phyloP scores from a whole-genome alignment of 2,329 filamentous ascomycete species.

The Chaetomiaceae sp. region DNA sequence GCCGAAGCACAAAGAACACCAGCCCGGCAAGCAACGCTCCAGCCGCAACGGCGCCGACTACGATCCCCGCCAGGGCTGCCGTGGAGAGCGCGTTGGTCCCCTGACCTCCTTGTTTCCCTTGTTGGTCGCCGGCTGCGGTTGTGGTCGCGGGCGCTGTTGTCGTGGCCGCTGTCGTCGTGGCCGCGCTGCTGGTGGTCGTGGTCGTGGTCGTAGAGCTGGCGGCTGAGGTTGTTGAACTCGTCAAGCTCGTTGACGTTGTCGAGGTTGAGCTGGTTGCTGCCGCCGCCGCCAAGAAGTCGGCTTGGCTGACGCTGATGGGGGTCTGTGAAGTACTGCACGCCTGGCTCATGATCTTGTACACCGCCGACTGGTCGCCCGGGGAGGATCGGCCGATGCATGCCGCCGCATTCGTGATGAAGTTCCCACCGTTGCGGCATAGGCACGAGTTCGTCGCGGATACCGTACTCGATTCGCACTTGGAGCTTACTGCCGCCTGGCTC shows the following conservation, averaged over 20 bases:
- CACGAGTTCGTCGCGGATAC: constrained; percentile 41
- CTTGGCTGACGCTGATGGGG: constrained; percentile 36
- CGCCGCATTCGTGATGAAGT: constrained; percentile 44
- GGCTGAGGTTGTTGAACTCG: constrained; percentile 6
- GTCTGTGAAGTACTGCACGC: constrained; percentile 41
- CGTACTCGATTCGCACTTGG: constrained; percentile 37
- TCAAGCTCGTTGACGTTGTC: constrained; percentile 10
- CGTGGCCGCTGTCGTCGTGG: constrained; percentile 12
- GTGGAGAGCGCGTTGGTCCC: constrained; percentile 18
- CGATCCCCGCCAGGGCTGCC: constrained; percentile 26
- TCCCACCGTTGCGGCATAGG: constrained; percentile 43
- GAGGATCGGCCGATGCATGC: constrained; percentile 37
- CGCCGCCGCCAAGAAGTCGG: constrained; percentile 36
- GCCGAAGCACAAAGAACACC: constrained; percentile 23
- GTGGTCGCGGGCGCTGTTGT: constrained; percentile 7
- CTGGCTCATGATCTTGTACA: constrained; percentile 38
- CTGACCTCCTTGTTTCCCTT: not conserved
- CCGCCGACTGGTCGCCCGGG: constrained; percentile 33
- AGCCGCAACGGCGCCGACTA: constrained; percentile 21
- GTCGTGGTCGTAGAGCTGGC: constrained; percentile 10
- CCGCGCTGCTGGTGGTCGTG: constrained; percentile 11
- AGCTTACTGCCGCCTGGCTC: constrained; percentile 33
- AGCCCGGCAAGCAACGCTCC: constrained; percentile 18
- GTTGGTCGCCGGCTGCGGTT: not conserved
- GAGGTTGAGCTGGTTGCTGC: constrained; percentile 21